phyloP scores from a whole-genome alignment of 768 basidiomycete genomes.

The Xerocomellus chrysenteron region DNA sequence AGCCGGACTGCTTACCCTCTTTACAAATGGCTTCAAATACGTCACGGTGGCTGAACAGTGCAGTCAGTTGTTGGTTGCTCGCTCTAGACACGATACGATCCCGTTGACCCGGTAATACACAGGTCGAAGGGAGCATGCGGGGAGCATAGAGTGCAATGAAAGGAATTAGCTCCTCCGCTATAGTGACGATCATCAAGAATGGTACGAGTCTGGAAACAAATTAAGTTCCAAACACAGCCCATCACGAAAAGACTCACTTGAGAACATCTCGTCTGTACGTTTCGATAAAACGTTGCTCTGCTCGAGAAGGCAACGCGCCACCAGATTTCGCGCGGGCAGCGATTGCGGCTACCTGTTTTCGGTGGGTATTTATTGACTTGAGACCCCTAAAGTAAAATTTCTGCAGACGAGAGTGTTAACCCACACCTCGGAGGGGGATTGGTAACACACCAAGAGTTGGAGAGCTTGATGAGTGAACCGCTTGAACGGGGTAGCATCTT shows the following conservation, averaged over 20 bases:
- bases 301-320: conserved; percentile 61
- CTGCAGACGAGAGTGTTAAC: conserved; percentile 31
- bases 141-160: conserved; percentile 85
- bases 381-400: conserved; percentile 86
- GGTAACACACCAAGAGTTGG: conserved; percentile 43
- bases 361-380: conserved; percentile 66
- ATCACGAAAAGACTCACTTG: conserved; percentile 48
- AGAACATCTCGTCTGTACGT: conserved; percentile 65
- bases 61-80: conserved; percentile 44
- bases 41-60: conserved; percentile 36
- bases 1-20: conserved; percentile 35
- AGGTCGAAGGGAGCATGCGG: conserved; percentile 81
- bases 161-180: conserved; percentile 81
- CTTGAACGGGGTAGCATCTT: conserved; percentile 55
- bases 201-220: conserved; percentile 56
- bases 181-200: conserved; percentile 68
- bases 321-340: conserved; percentile 54
- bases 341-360: conserved; percentile 54
- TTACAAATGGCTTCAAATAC: conserved; percentile 36
- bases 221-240: conserved; percentile 6
- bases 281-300: conserved; percentile 67
- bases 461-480: conserved; percentile 49
- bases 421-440: background rate
- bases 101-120: conserved; percentile 78
- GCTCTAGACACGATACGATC: conserved; percentile 58